phyloP scores from a whole-genome alignment of 768 basidiomycete species.

The Suillus plorans region DNA sequence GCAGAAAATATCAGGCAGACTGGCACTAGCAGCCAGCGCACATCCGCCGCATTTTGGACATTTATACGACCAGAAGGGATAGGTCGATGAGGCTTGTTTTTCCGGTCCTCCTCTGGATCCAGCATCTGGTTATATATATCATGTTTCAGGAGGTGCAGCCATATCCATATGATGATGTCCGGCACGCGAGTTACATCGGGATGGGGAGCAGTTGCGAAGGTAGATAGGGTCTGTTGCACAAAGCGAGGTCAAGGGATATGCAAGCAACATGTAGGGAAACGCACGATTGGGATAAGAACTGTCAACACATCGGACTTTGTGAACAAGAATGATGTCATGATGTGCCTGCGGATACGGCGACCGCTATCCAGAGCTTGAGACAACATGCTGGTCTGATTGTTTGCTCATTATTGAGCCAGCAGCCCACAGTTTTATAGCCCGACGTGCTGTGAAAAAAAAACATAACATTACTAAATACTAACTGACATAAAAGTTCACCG shows the following conservation, averaged over 20 bases:
- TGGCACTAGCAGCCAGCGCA: conserved; percentile 29
- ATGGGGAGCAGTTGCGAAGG: conserved; percentile 21
- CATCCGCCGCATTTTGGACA: conserved; percentile 23
- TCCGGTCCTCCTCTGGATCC: conserved; percentile 33
- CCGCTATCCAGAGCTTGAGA: background rate
- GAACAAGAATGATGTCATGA: conserved; percentile 9
- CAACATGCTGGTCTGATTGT: background rate
- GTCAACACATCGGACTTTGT: conserved; percentile 7
- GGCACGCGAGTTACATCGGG: conserved; percentile 5
- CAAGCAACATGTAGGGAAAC: background rate
- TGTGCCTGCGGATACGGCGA: conserved; percentile 7
- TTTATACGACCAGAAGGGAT: conserved; percentile 38
- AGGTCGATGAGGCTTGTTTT: conserved; percentile 39
- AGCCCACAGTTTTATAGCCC: background rate
- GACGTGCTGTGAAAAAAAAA: too few relatives aligned
- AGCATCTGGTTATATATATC: conserved; percentile 37
- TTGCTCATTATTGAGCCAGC: background rate
- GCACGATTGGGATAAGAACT: conserved; percentile 3
- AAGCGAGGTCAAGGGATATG: background rate
- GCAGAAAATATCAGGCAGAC: conserved; percentile 28
- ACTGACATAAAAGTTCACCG: too few relatives aligned
- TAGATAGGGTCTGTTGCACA: conserved; percentile 23
- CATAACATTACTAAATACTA: too few relatives aligned
- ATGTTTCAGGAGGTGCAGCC: conserved; percentile 38
- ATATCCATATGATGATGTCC: conserved; percentile 35